Evolutionary conservation across 2,329 filamentous ascomycete genomes (phyloP).

Genomic region (Sporothrix humicola): DNA sequence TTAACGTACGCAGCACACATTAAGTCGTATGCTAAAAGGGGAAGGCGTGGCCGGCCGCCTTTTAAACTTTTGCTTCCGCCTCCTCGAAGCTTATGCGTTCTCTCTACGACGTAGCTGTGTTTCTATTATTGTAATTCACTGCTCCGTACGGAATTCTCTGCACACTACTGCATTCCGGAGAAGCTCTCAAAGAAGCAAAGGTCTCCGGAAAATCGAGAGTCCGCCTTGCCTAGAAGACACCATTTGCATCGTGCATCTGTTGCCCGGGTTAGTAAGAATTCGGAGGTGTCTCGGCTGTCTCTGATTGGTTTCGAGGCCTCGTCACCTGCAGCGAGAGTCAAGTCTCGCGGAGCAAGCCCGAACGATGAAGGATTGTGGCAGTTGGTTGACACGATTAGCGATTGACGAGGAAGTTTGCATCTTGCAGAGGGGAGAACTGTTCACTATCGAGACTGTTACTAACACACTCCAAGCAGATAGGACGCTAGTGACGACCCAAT

Average conservation of each 20-base stretch:
- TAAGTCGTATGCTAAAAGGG: neutral
- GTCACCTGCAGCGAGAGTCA: neutral
- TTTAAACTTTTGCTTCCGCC: conserved; percentile 18
- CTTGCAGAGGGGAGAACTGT: no score
- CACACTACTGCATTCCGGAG: neutral
- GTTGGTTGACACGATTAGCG: neutral
- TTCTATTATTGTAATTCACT: conserved; percentile 2
- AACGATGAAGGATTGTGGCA: neutral
- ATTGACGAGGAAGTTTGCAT: neutral
- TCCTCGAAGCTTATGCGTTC: conserved; percentile 3
- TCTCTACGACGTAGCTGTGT: neutral
- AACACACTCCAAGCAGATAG: no score
- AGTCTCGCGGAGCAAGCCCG: conserved; percentile 9
- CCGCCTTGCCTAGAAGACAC: conserved; percentile 20
- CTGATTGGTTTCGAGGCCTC: neutral
- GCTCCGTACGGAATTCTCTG: no score
- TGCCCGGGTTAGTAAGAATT: conserved; percentile 16
- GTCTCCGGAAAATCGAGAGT: neutral
- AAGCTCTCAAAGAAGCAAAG: conserved; percentile 18
- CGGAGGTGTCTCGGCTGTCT: neutral
- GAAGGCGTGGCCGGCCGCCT: conserved; percentile 9
- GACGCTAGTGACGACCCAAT: neutral
- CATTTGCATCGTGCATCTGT: conserved; percentile 16
- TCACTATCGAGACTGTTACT: no score
- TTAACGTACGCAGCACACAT: neutral